Conservation (phyloP, 441 rosid genomes). For the Dalechampia spathulata region DNA sequence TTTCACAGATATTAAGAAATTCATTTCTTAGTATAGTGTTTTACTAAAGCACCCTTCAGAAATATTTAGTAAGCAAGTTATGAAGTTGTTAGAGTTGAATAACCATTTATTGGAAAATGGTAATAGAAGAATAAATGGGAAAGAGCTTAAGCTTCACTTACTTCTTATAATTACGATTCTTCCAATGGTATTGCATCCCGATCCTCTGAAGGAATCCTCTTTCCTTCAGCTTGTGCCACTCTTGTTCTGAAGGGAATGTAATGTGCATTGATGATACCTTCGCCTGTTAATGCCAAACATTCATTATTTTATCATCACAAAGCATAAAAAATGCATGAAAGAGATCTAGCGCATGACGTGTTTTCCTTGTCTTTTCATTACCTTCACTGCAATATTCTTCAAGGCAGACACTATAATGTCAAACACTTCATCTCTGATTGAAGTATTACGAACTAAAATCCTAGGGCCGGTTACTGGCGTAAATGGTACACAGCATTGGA, state of each 20-base stretch:
- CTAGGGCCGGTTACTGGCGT: constrained; percentile 93
- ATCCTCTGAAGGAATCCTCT: constrained; percentile 75
- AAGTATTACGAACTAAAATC: constrained; percentile 55
- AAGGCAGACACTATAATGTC: constrained; percentile 59
- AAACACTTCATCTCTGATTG: constrained; percentile 62
- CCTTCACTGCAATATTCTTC: constrained; percentile 65
- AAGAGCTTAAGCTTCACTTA: constrained; percentile 20
- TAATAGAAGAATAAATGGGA: no score
- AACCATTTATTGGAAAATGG: no score
- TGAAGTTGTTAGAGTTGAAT: no score
- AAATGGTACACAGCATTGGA: constrained; percentile 93
- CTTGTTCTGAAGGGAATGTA: constrained; percentile 72
- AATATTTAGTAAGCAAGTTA: no score
- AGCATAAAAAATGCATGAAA: background rate
- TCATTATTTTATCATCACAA: background rate
- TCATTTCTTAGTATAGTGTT: no score
- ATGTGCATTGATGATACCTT: constrained; percentile 79
- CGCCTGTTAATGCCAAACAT: constrained; percentile 35
- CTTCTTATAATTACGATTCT: constrained; percentile 73
- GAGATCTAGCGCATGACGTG: background rate
- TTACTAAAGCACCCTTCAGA: no score
- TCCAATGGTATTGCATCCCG: constrained; percentile 98
- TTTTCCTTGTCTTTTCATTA: constrained; percentile 24
- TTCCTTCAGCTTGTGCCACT: constrained; percentile 61
- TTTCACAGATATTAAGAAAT: no score